Conservation (phyloP, 208 protist species). For the Leishmania guyanensis region DNA sequence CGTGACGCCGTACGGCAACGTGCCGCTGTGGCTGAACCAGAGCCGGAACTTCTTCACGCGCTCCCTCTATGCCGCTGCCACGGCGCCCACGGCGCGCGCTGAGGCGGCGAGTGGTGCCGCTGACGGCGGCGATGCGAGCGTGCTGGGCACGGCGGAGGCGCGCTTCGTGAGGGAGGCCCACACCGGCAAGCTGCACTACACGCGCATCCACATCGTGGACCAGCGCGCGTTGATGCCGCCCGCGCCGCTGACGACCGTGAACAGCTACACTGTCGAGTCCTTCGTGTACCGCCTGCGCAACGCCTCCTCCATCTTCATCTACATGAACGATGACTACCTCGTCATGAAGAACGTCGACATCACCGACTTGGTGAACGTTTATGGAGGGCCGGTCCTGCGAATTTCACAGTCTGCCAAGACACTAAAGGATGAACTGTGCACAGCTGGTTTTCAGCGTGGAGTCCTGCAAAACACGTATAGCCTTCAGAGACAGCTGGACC, state of each 20-base stretch:
- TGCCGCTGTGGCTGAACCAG: slow-evolving; percentile 25
- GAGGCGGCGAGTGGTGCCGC: background rate
- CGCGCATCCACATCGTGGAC: slow-evolving; percentile 18
- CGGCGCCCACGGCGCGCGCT: background rate
- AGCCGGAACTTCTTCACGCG: slow-evolving; percentile 22
- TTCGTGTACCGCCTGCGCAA: slow-evolving; percentile 23
- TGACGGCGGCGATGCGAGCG: background rate
- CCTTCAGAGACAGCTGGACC: background rate
- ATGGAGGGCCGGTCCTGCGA: background rate
- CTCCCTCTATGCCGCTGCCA: slow-evolving; percentile 6
- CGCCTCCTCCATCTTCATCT: slow-evolving; percentile 10
- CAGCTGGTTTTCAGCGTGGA: no score
- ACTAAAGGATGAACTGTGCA: background rate
- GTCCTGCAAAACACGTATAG: no score
- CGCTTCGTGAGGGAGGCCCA: slow-evolving; percentile 2
- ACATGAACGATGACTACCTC: slow-evolving; percentile 31
- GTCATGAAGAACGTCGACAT: slow-evolving; percentile 22
- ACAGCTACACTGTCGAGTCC: slow-evolving; percentile 16
- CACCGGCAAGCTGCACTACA: slow-evolving; percentile 19
- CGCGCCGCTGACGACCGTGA: background rate
- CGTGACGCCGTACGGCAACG: slow-evolving; percentile 19
- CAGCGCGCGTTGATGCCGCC: slow-evolving; percentile 14
- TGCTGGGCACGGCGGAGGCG: slow-evolving; percentile 3
- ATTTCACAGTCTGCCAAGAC: no score
- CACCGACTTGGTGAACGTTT: slow-evolving; percentile 15